A percentile compares a stretch with the other conserved stretches of the same genome.
Evolutionary conservation across 2,329 filamentous ascomycete genomes (phyloP).

Genomic region (Talaromyces sp.): DNA sequence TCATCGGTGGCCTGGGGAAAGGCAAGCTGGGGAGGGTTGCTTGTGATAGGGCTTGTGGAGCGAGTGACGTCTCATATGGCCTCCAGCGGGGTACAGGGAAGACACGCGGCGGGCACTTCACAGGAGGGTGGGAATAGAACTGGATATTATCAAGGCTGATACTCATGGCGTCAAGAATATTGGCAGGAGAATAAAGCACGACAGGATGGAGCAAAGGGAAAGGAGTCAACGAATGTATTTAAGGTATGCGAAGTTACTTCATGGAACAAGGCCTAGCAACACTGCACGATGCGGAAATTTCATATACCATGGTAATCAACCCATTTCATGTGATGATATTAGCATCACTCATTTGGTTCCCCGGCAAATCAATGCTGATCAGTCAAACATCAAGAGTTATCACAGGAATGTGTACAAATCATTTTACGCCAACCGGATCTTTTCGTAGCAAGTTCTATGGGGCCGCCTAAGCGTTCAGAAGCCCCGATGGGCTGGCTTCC

Average conservation of each 20-base stretch:
- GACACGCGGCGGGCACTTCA: not conserved
- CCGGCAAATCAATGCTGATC: not conserved
- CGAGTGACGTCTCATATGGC: constrained; percentile 3
- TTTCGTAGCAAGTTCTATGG: not conserved
- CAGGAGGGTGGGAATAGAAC: constrained; percentile 9
- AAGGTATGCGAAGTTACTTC: not conserved
- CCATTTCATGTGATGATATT: not conserved
- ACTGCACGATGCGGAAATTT: not conserved
- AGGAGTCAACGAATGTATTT: not conserved
- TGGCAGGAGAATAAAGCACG: not conserved
- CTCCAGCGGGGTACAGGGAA: constrained; percentile 3
- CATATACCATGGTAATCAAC: not conserved
- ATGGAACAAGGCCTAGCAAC: too few species aligned
- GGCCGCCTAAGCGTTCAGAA: not conserved
- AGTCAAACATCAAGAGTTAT: not conserved
- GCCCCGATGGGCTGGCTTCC: not conserved
- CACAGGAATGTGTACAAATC: not conserved
- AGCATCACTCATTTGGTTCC: not conserved
- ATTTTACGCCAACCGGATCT: not conserved
- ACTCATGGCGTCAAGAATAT: constrained; percentile 2
- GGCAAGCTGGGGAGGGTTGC: not conserved
- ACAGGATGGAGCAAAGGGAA: not conserved
- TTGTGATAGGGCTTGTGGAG: constrained; percentile 1
- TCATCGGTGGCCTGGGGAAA: not conserved
- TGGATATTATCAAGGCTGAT: constrained; percentile 11